Conservation (phyloP, 2,329 filamentous ascomycete species). For the Fusarium sp. region DNA sequence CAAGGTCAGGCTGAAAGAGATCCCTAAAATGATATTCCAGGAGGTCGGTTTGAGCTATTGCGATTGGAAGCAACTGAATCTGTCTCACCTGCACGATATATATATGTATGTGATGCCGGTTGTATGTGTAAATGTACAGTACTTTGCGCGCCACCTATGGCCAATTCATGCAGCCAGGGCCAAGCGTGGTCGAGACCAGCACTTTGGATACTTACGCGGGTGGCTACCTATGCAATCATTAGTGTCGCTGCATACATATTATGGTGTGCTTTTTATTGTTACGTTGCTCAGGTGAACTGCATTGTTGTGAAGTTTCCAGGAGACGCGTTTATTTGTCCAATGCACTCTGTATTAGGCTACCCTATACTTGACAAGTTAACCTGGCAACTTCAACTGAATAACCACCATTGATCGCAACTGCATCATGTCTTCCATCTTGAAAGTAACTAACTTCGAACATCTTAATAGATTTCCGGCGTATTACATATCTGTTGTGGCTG, state of each 20-base stretch:
- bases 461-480: background rate
- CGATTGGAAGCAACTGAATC: conserved; percentile 7
- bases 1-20: conserved; percentile 5
- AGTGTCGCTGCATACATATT: background rate
- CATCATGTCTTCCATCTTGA: too few relatives aligned
- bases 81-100: conserved; percentile 27
- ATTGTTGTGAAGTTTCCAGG: background rate
- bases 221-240: background rate
- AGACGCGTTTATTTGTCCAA: background rate
- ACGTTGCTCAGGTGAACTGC: background rate
- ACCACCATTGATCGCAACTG: background rate
- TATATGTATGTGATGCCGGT: background rate
- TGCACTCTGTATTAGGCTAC: conserved; percentile 4
- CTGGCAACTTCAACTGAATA: background rate
- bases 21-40: background rate
- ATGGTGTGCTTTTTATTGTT: background rate
- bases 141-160: conserved; percentile 11
- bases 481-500: background rate
- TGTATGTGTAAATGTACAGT: background rate
- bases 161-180: background rate
- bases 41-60: background rate
- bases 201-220: background rate
- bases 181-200: background rate
- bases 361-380: conserved; percentile 13
- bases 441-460: background rate